Percentiles rank a stretch among this genome's conserved stretches.
Evolutionary conservation across 345 rosid species (phyloP).

Genomic region (Boechera divaricarpa): DNA sequence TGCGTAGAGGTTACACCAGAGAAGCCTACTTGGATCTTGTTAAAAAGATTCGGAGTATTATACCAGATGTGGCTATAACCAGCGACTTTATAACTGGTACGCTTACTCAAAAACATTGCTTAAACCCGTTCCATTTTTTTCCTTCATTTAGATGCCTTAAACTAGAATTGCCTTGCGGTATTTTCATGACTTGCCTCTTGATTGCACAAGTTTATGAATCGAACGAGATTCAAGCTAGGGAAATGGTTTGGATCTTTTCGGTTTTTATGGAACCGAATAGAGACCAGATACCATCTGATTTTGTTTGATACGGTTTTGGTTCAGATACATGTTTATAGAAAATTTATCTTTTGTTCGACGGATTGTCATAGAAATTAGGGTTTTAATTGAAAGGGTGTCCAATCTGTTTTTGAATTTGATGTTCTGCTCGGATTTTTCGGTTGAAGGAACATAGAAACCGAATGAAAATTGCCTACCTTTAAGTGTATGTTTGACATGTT

Average conservation of each 20-base stretch:
- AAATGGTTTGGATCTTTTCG: no score
- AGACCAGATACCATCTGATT: no score
- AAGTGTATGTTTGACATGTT: not conserved
- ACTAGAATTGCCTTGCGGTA: not conserved
- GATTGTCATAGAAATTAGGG: no score
- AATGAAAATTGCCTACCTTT: not conserved
- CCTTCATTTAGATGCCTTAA: slow-evolving; percentile 2
- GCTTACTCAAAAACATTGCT: slow-evolving; percentile 32
- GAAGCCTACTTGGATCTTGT: slow-evolving; percentile 93
- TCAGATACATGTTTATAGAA: no score
- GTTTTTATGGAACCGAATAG: no score
- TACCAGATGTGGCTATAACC: slow-evolving; percentile 86
- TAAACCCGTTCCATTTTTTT: not conserved
- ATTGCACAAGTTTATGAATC: not conserved
- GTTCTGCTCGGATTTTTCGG: no score
- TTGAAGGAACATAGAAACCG: not conserved
- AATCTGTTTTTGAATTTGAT: no score
- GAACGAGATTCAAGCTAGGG: no score
- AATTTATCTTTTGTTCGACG: no score
- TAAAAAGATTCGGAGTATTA: slow-evolving; percentile 68
- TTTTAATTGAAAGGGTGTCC: no score
- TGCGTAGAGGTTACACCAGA: slow-evolving; percentile 90
- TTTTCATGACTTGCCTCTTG: not conserved
- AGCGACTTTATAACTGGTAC: slow-evolving; percentile 92
- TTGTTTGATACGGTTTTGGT: no score